phyloP scores from a whole-genome alignment of 1,284 basidiomycete genomes.

The Sporisorium graminicola region DNA sequence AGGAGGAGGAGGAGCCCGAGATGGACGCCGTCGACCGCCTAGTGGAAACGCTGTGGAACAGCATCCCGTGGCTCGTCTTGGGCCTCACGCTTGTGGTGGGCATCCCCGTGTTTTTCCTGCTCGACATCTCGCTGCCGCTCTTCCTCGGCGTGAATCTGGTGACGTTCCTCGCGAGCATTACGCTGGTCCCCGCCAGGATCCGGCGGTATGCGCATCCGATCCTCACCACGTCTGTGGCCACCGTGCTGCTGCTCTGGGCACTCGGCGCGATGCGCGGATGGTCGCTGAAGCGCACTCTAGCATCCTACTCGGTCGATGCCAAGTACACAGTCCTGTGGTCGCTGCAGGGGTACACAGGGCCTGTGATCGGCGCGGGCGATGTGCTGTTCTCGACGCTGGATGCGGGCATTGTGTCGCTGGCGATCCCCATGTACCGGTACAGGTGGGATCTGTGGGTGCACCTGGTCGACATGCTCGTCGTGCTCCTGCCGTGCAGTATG shows the following conservation, averaged over 20 bases:
- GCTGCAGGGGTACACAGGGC: conserved; percentile 47
- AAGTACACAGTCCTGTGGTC: conserved; percentile 57
- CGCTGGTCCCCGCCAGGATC: conserved; percentile 50
- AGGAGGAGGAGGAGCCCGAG: conserved; percentile 10
- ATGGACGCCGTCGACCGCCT: conserved; percentile 58
- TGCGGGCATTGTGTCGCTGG: conserved; percentile 61
- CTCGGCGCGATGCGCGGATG: conserved; percentile 45
- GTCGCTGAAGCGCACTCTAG: conserved; percentile 34
- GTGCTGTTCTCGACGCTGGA: conserved; percentile 58
- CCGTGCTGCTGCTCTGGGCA: conserved; percentile 59
- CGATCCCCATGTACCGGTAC: conserved; percentile 63
- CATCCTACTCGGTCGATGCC: conserved; percentile 48
- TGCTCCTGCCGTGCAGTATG: conserved; percentile 48
- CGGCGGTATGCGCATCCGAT: conserved; percentile 61
- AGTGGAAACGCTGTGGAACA: conserved; percentile 32
- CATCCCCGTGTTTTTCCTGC: conserved; percentile 52
- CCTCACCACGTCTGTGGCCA: conserved; percentile 55
- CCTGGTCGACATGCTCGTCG: conserved; percentile 45
- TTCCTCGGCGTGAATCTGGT: conserved; percentile 59
- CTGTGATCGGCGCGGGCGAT: conserved; percentile 62
- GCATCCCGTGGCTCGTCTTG: conserved; percentile 50
- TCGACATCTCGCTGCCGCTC: conserved; percentile 57
- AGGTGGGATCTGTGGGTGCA: conserved; percentile 51
- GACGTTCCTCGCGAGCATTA: conserved; percentile 56
- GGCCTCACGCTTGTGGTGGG: conserved; percentile 50